A percentile compares a stretch with the other conserved stretches of the same genome.
These are phyloP conservation scores for Spathaspora passalidarum DNA, from an alignment of 805 yeast species.

Conservation along the genomic window DNA sequence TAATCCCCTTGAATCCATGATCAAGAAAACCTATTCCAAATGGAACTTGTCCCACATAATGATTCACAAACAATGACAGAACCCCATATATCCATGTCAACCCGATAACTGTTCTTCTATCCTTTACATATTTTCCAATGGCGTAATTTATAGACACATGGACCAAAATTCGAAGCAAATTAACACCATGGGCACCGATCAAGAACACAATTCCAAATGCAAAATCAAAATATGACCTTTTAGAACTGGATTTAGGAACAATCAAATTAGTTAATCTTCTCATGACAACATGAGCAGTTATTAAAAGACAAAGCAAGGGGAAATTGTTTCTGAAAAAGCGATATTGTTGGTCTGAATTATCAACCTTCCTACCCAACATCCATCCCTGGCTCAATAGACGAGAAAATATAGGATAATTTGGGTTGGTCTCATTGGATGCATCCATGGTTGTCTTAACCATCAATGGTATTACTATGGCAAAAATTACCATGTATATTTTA, in stretches of 20 bases:
- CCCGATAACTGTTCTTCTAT: conserved; percentile 37
- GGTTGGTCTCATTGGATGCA: conserved; percentile 71
- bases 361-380: conserved; percentile 87
- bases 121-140: conserved; percentile 40
- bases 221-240: conserved; percentile 67
- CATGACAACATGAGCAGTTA: conserved; percentile 50
- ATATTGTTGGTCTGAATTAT: conserved; percentile 89
- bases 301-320: conserved; percentile 54
- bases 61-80: conserved; percentile 75
- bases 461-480: conserved; percentile 71
- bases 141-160: conserved; percentile 56
- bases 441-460: conserved; percentile 81
- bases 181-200: conserved; percentile 77
- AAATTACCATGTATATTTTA: conserved; percentile 59
- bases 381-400: conserved; percentile 75
- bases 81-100: conserved; percentile 78
- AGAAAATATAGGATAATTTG: conserved; percentile 64
- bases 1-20: conserved; percentile 63
- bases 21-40: conserved; percentile 60
- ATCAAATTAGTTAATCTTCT: conserved; percentile 34
- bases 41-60: conserved; percentile 53
- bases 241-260: conserved; percentile 12
- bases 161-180: conserved; percentile 54
- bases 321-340: conserved; percentile 82
- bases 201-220: conserved; percentile 68